Evolutionary conservation across 2,329 filamentous ascomycete genomes (phyloP).

Genomic region (Tolypocladium ovalisporum): DNA sequence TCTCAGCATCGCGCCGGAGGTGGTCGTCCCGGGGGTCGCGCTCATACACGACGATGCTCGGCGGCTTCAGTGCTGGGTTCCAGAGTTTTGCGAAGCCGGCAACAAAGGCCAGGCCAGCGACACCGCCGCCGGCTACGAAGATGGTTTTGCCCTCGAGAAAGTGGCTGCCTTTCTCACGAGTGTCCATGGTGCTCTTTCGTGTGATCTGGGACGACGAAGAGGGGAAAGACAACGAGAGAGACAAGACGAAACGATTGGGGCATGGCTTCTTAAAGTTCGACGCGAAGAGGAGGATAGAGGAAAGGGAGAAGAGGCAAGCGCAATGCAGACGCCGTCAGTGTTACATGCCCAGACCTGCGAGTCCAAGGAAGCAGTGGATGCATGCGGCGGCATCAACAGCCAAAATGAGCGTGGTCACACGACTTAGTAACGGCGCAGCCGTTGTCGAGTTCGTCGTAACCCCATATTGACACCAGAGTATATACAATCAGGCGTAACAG

Average conservation of each 20-base stretch:
- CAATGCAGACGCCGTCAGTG: background rate
- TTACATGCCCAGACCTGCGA: background rate
- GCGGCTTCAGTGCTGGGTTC: slow-evolving; percentile 16
- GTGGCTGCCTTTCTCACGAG: slow-evolving; percentile 5
- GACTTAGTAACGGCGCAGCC: background rate
- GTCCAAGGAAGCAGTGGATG: background rate
- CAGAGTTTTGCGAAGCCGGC: slow-evolving; percentile 27
- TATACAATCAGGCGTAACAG: no score
- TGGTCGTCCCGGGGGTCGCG: slow-evolving; percentile 22
- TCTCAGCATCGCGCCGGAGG: slow-evolving; percentile 16
- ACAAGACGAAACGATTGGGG: background rate
- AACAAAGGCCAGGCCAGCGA: slow-evolving; percentile 31
- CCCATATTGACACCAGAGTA: no score
- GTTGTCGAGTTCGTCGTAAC: background rate
- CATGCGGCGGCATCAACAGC: background rate
- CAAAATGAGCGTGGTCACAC: background rate
- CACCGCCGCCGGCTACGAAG: slow-evolving; percentile 30
- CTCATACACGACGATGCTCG: slow-evolving; percentile 28
- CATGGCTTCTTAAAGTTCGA: background rate
- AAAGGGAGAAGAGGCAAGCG: background rate
- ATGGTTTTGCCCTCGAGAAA: slow-evolving; percentile 29
- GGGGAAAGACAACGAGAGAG: no score
- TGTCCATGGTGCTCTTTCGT: slow-evolving; percentile 5
- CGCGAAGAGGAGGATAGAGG: background rate
- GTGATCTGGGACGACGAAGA: no score